phyloP scores from a whole-genome alignment of 768 basidiomycete species.

The Tulasnella sp. region DNA sequence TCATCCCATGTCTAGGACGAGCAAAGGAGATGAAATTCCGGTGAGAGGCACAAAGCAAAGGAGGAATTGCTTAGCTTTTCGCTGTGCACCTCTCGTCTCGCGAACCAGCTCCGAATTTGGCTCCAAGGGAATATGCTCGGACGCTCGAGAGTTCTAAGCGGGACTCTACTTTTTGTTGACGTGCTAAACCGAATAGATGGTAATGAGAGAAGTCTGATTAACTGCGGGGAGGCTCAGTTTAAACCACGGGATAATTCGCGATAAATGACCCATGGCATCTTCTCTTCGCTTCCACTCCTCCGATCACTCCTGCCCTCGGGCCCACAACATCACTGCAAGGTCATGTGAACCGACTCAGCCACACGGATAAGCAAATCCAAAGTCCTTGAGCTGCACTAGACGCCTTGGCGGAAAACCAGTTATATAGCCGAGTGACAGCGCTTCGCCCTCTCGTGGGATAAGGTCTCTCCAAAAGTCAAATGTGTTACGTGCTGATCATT shows the following conservation, averaged over 20 bases:
- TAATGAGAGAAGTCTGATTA: conserved; percentile 8
- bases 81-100: background rate
- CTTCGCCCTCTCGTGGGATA: conserved; percentile 11
- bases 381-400: background rate
- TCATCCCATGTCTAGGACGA: background rate
- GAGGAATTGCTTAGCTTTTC: background rate
- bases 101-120: background rate
- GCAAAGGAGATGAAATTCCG: background rate
- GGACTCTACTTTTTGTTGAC: background rate
- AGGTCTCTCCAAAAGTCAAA: background rate
- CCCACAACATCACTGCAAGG: background rate
- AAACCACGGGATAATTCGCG: conserved; percentile 13
- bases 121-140: conserved; percentile 11
- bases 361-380: background rate
- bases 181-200: conserved; percentile 7
- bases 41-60: background rate
- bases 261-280: conserved; percentile 1
- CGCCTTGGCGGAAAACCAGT: background rate
- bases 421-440: background rate
- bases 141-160: background rate
- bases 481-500: conserved; percentile 5
- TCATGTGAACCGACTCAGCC: background rate
- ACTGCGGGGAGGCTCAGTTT: conserved; percentile 10
- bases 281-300: background rate
- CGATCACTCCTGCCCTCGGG: conserved; percentile 5